Evolutionary conservation across 805 yeast species (phyloP).

Genomic region (Danielia oregonensis): DNA sequence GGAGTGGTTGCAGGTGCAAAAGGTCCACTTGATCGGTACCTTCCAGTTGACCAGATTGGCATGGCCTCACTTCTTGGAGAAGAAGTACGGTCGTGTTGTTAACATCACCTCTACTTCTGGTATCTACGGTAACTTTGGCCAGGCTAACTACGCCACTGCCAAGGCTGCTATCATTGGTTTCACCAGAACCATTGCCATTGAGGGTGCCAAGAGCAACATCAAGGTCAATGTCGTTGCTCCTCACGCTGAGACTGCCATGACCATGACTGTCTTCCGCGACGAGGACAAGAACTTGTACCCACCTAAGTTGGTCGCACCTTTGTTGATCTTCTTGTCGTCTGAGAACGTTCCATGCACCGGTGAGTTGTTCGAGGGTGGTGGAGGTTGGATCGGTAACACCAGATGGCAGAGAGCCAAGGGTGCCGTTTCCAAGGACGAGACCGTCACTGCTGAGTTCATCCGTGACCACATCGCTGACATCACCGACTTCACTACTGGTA

Average conservation of each 20-base stretch:
- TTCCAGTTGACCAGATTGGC: conserved; percentile 80
- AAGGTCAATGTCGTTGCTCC: conserved; percentile 87
- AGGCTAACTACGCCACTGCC: conserved; percentile 93
- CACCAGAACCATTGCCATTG: conserved; percentile 82
- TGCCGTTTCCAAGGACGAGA: conserved; percentile 54
- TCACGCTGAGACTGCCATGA: conserved; percentile 98
- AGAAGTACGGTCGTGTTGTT: conserved; percentile 75
- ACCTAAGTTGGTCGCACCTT: conserved; percentile 87
- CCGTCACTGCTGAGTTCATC: conserved; percentile 64
- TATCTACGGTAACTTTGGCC: conserved; percentile 96
- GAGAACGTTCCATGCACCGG: conserved; percentile 73
- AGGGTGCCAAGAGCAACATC: conserved; percentile 78
- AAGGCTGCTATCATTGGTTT: conserved; percentile 86
- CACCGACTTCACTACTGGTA: conserved; percentile 54
- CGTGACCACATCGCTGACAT: conserved; percentile 64
- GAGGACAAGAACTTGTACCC: conserved; percentile 80
- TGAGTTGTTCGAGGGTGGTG: conserved; percentile 86
- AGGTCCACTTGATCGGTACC: conserved; percentile 81
- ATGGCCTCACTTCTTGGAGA: conserved; percentile 84
- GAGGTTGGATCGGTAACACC: conserved; percentile 94
- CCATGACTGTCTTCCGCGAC: conserved; percentile 76
- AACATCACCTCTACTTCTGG: conserved; percentile 96
- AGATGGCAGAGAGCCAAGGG: conserved; percentile 95
- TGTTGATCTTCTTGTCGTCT: conserved; percentile 74
- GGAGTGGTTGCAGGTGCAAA: conserved; percentile 78